These are phyloP conservation scores for Auricularia sp. DNA, from an alignment of 768 basidiomycete genomes.

Conservation along the genomic window DNA sequence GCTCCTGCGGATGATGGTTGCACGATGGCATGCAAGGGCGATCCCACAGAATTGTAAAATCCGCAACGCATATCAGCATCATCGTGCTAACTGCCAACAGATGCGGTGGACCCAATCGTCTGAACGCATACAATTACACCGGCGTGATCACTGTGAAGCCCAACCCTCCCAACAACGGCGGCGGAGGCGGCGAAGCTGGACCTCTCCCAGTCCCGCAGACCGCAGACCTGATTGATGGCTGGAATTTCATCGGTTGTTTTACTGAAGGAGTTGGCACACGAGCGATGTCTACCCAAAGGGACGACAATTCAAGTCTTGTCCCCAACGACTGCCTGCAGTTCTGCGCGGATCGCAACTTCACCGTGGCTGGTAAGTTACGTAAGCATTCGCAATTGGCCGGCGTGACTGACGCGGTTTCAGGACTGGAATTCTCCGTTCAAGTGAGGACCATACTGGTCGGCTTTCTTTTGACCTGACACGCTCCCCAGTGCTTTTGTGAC, in stretches of 20 bases:
- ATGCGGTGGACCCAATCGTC: conserved; percentile 62
- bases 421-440: conserved; percentile 50
- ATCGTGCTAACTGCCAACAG: background rate
- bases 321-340: conserved; percentile 1
- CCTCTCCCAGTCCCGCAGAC: conserved; percentile 32
- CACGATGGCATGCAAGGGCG: conserved; percentile 56
- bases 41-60: conserved; percentile 38
- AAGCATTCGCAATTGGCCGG: background rate
- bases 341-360: background rate
- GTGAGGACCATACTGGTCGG: conserved; percentile 4
- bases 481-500: conserved; percentile 32
- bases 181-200: conserved; percentile 25
- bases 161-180: conserved; percentile 17
- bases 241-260: conserved; percentile 57
- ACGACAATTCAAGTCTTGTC: background rate
- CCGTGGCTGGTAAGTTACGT: background rate
- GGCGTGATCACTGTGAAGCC: conserved; percentile 42
- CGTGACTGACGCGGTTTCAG: conserved; percentile 55
- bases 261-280: background rate
- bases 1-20: conserved; percentile 45
- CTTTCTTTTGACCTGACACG: conserved; percentile 40
- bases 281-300: background rate
- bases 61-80: background rate
- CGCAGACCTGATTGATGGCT: conserved; percentile 41
- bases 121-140: conserved; percentile 64